These are phyloP conservation scores for Sphagnum tenellum DNA, from an alignment of 225 moss, liverwort and hornwort genomes.

Conservation along the genomic window DNA sequence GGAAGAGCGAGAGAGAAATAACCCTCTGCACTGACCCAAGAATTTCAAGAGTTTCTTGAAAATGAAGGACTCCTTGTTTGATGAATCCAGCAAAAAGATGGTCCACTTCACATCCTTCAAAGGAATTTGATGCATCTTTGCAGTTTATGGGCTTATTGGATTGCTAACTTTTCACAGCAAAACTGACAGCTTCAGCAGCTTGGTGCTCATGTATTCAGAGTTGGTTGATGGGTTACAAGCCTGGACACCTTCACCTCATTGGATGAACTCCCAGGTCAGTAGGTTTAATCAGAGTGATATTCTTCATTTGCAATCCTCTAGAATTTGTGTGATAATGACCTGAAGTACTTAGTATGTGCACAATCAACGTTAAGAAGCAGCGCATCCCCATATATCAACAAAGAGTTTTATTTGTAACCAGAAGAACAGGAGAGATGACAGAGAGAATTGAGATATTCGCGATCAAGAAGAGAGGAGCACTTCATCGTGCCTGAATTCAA, in stretches of 20 bases:
- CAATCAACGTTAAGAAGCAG: background rate
- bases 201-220: constrained; percentile 3
- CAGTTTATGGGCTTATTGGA: constrained; percentile 2
- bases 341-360: background rate
- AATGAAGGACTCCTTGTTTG: constrained; percentile 1
- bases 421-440: too few species aligned
- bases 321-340: background rate
- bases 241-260: background rate
- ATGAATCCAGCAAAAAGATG: constrained; percentile 1
- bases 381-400: background rate
- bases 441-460: too few species aligned
- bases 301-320: background rate
- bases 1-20: background rate
- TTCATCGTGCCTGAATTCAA: too few species aligned
- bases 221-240: constrained; percentile 2
- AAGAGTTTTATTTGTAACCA: too few species aligned
- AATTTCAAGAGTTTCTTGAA: constrained; percentile 5
- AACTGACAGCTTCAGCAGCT: background rate
- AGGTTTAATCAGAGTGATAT: background rate
- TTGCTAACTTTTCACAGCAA: constrained; percentile 1
- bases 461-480: too few species aligned
- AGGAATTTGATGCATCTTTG: background rate
- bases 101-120: background rate
- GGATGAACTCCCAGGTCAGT: constrained; percentile 1
- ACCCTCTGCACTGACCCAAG: constrained; percentile 1